Conservation (phyloP, 2,329 filamentous ascomycete genomes). For the Elsinoe perseae region DNA sequence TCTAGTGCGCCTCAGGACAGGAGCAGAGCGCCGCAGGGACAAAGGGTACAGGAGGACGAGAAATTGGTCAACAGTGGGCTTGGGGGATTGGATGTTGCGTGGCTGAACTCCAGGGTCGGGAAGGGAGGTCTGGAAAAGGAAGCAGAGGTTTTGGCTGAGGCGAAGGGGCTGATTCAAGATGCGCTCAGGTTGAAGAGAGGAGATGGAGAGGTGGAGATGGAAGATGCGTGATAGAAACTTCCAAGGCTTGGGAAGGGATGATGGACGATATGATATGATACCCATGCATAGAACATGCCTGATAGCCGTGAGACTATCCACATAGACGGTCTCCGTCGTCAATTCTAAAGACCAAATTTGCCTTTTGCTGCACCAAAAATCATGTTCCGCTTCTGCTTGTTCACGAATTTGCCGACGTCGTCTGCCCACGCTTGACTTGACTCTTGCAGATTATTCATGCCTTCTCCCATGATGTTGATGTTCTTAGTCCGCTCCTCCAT, state of each 20-base stretch:
- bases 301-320: not conserved
- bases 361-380: constrained; percentile 50
- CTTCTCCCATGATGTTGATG: constrained; percentile 72
- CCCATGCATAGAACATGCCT: not conserved
- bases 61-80: constrained; percentile 39
- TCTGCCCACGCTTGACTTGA: constrained; percentile 77
- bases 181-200: constrained; percentile 18
- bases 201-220: constrained; percentile 6
- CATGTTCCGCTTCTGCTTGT: constrained; percentile 78
- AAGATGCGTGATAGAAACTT: not conserved
- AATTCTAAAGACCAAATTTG: constrained; percentile 1
- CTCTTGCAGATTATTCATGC: constrained; percentile 73
- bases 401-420: constrained; percentile 80
- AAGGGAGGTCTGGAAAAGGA: constrained; percentile 79
- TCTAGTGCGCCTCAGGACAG: constrained; percentile 25
- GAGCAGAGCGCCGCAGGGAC: constrained; percentile 14
- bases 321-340: not conserved
- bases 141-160: constrained; percentile 64
- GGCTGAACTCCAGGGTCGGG: constrained; percentile 78
- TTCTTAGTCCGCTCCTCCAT: constrained; percentile 87
- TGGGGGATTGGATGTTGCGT: constrained; percentile 68
- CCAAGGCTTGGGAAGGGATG: not conserved
- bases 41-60: constrained; percentile 21
- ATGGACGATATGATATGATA: not conserved
- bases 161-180: constrained; percentile 47